These are phyloP conservation scores for Penicillium sp. DNA, from an alignment of 2,329 filamentous ascomycete genomes.

Conservation along the genomic window DNA sequence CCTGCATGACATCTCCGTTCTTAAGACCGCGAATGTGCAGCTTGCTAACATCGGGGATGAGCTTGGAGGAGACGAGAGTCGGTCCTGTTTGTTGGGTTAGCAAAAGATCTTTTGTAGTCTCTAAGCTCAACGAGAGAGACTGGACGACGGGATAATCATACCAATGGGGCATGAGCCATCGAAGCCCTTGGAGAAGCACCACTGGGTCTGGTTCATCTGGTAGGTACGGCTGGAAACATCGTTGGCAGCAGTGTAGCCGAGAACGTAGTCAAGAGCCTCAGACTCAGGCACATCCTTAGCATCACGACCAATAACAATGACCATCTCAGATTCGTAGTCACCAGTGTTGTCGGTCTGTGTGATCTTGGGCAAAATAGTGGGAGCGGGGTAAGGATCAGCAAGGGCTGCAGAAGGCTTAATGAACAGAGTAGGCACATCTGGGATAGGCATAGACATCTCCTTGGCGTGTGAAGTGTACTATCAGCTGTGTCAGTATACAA, in stretches of 20 bases:
- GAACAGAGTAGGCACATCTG: constrained; percentile 58
- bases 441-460: constrained; percentile 55
- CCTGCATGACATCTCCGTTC: constrained; percentile 56
- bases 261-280: constrained; percentile 60
- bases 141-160: constrained; percentile 7
- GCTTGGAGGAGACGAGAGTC: constrained; percentile 46
- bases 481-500: not conserved
- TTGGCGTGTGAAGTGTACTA: constrained; percentile 53
- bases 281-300: constrained; percentile 57
- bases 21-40: constrained; percentile 40
- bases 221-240: constrained; percentile 62
- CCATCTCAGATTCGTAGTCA: constrained; percentile 62
- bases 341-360: constrained; percentile 55
- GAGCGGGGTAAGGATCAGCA: constrained; percentile 54
- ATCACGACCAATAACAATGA: constrained; percentile 55
- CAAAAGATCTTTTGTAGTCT: not conserved
- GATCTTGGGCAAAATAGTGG: constrained; percentile 55
- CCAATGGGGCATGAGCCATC: constrained; percentile 58
- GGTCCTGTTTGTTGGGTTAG: constrained; percentile 40
- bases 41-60: constrained; percentile 33
- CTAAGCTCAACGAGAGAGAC: not conserved
- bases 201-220: constrained; percentile 57
- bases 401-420: constrained; percentile 58
- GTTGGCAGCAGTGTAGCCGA: constrained; percentile 65
- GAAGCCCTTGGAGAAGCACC: constrained; percentile 62